phyloP scores from a whole-genome alignment of 768 basidiomycete species.

The Hypholoma sublateritium region DNA sequence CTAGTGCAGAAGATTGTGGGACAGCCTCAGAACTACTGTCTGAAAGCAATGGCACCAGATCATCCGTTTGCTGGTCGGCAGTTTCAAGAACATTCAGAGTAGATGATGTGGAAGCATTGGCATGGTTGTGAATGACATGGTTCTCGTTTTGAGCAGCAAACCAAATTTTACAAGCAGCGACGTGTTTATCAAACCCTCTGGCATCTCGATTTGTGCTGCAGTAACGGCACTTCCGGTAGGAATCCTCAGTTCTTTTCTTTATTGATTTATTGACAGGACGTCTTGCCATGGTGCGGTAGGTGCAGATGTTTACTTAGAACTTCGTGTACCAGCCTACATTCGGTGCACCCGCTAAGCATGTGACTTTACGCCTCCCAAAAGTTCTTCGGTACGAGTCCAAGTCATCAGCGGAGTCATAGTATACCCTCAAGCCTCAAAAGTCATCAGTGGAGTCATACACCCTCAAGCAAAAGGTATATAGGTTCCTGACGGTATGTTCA shows the following conservation, averaged over 20 bases:
- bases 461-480: too few species aligned
- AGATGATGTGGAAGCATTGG: too few species aligned
- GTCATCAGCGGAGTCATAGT: too few species aligned
- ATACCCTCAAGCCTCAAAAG: too few species aligned
- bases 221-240: conserved; percentile 6
- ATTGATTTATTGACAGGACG: background rate
- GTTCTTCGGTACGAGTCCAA: background rate
- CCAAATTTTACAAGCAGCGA: conserved; percentile 5
- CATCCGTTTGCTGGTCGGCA: too few species aligned
- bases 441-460: too few species aligned
- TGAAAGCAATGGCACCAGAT: too few species aligned
- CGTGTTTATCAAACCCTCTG: conserved; percentile 11
- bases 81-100: too few species aligned
- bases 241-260: background rate
- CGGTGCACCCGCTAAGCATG: background rate
- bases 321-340: background rate
- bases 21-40: too few species aligned
- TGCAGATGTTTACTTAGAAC: too few species aligned
- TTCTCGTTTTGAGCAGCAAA: background rate
- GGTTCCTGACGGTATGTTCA: too few species aligned
- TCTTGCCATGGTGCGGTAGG: background rate
- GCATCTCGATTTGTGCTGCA: conserved; percentile 10
- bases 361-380: background rate
- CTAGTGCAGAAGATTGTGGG: background rate
- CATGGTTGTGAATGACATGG: background rate